A percentile compares a stretch with the other conserved stretches of the same genome.
Evolutionary conservation across 2,329 filamentous ascomycete species (phyloP).

Genomic region (Pseudogymnoascus sp.): DNA sequence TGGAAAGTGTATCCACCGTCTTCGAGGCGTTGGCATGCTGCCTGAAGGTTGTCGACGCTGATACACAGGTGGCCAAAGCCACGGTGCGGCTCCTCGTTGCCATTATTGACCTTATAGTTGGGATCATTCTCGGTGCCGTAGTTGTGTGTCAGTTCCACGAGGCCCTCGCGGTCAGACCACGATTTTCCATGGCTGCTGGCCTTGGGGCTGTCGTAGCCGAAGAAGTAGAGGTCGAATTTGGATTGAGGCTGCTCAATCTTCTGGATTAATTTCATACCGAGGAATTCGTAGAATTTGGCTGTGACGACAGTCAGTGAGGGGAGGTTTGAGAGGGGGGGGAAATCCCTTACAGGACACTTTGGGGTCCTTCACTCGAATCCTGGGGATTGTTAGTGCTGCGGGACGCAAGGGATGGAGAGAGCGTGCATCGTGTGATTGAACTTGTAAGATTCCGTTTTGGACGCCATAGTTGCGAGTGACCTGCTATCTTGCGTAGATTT

Average conservation of each 20-base stretch:
- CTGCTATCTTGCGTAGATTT: constrained; percentile 19
- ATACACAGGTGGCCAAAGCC: constrained; percentile 73
- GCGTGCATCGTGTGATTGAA: constrained; percentile 79
- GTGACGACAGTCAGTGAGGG: constrained; percentile 2
- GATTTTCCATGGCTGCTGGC: constrained; percentile 67
- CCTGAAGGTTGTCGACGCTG: constrained; percentile 73
- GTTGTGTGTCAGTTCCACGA: constrained; percentile 78
- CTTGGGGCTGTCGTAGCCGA: constrained; percentile 74
- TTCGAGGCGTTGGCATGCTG: constrained; percentile 78
- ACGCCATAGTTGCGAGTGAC: constrained; percentile 41
- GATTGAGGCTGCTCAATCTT: constrained; percentile 75
- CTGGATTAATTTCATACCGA: constrained; percentile 78
- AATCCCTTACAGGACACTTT: constrained; percentile 58
- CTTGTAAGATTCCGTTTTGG: constrained; percentile 71
- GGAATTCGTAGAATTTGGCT: constrained; percentile 89
- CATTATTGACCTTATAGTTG: constrained; percentile 74
- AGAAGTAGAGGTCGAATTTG: constrained; percentile 94
- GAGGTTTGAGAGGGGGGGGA: not conserved
- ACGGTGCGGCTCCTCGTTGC: constrained; percentile 80
- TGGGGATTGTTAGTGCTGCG: constrained; percentile 31
- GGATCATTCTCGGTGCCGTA: constrained; percentile 85
- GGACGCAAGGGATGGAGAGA: not conserved
- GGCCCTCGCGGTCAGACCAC: constrained; percentile 73
- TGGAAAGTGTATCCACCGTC: constrained; percentile 86
- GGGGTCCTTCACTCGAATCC: constrained; percentile 92